A percentile compares a stretch with the other conserved stretches of the same genome.
phyloP scores from a whole-genome alignment of 2,329 filamentous ascomycete species.

The Pestalotiopsis sp. region DNA sequence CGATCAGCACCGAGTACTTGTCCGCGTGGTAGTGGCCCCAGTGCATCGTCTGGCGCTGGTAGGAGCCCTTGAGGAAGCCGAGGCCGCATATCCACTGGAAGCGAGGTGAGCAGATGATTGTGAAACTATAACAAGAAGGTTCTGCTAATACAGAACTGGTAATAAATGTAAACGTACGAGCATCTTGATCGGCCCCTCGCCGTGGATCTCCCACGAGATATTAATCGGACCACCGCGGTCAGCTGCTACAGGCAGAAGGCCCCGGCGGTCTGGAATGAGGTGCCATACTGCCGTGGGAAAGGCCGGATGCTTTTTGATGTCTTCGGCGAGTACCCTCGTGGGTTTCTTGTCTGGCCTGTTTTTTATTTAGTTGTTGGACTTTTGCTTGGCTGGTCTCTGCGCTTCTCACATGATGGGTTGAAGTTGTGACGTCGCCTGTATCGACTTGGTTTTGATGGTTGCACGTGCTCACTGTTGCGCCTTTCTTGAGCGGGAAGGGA shows the following conservation, averaged over 20 bases:
- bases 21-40: constrained; percentile 74
- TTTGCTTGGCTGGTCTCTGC: not conserved
- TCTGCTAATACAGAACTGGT: not conserved
- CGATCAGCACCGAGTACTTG: constrained; percentile 72
- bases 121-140: not conserved
- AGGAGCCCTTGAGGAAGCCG: constrained; percentile 67
- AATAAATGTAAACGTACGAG: constrained; percentile 58
- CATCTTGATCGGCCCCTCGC: constrained; percentile 70
- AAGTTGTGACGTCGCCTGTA: not conserved
- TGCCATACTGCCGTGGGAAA: constrained; percentile 70
- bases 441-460: not conserved
- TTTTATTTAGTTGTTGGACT: not conserved
- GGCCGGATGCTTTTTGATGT: constrained; percentile 57
- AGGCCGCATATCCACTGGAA: constrained; percentile 79
- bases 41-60: constrained; percentile 82
- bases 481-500: not conserved
- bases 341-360: not conserved
- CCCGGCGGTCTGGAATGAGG: constrained; percentile 66
- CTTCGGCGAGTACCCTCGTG: constrained; percentile 23
- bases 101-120: not conserved
- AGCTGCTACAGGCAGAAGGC: constrained; percentile 65
- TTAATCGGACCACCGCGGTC: constrained; percentile 75
- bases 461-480: not conserved
- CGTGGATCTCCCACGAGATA: constrained; percentile 81
- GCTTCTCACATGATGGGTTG: not conserved